phyloP scores from a whole-genome alignment of 2,329 filamentous ascomycete species.

The Trichoderma asperellum region DNA sequence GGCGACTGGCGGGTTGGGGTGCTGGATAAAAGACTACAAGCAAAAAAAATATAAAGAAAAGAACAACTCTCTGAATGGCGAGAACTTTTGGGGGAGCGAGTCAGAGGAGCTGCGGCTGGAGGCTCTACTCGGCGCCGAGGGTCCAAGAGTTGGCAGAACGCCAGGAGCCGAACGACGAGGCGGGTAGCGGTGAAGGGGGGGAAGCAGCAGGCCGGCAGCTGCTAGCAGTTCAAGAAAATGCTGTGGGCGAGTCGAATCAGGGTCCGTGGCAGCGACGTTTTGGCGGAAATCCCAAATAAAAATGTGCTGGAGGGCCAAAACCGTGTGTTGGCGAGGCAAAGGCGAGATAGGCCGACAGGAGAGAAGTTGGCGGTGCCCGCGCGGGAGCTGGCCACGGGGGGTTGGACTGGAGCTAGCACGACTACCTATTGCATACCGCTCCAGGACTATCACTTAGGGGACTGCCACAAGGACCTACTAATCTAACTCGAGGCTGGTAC shows the following conservation, averaged over 20 bases:
- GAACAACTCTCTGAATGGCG: background rate
- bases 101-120: background rate
- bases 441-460: background rate
- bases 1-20: slow-evolving; percentile 33
- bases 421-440: background rate
- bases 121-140: slow-evolving; percentile 12
- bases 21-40: background rate
- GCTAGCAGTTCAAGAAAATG: slow-evolving; percentile 6
- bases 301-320: slow-evolving; percentile 8
- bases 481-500: background rate
- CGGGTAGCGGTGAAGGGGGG: slow-evolving; percentile 27
- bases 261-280: background rate
- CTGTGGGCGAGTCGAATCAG: slow-evolving; percentile 19
- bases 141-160: slow-evolving; percentile 21
- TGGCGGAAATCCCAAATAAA: background rate
- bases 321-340: slow-evolving; percentile 23
- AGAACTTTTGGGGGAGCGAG: background rate
- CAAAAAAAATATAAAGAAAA: background rate
- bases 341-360: slow-evolving; percentile 24
- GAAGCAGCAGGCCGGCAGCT: slow-evolving; percentile 28
- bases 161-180: slow-evolving; percentile 11
- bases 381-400: slow-evolving; percentile 22
- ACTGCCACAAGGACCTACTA: background rate
- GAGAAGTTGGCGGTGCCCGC: slow-evolving; percentile 9
- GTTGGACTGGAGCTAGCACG: background rate